A percentile compares a stretch with the other conserved stretches of the same genome.
These are phyloP conservation scores for Chenopodium berlandieri DNA, from an alignment of 148 eudicot genomes.

Conservation along the genomic window DNA sequence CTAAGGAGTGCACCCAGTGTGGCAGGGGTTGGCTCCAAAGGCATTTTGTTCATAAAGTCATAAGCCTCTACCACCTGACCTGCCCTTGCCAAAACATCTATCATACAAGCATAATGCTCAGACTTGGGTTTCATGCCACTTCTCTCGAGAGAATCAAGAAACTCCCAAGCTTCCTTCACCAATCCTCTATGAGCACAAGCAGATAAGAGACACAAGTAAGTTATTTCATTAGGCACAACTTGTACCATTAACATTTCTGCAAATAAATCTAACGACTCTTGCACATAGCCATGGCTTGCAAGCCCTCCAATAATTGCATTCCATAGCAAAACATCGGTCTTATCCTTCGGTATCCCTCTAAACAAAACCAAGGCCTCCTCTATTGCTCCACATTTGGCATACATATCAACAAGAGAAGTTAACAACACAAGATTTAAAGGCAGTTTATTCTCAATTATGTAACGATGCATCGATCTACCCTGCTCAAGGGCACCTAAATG, in stretches of 20 bases:
- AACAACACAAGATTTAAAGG: constrained; percentile 52
- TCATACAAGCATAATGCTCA: constrained; percentile 89
- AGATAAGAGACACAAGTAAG: constrained; percentile 68
- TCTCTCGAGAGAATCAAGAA: constrained; percentile 45
- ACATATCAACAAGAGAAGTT: constrained; percentile 88
- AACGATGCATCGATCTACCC: constrained; percentile 61
- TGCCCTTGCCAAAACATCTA: constrained; percentile 79
- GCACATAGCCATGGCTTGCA: constrained; percentile 69
- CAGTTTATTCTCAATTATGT: constrained; percentile 50
- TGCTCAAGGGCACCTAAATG: constrained; percentile 81
- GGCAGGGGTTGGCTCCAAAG: constrained; percentile 60
- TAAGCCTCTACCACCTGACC: constrained; percentile 69
- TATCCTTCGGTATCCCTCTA: constrained; percentile 40
- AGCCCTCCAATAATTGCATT: constrained; percentile 86
- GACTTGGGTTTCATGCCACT: constrained; percentile 52
- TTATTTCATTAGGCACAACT: constrained; percentile 67
- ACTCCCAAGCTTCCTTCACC: constrained; percentile 69
- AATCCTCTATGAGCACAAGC: constrained; percentile 89
- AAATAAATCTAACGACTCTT: constrained; percentile 52
- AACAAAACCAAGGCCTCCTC: constrained; percentile 62
- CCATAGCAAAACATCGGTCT: constrained; percentile 76
- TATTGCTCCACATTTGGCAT: constrained; percentile 88
- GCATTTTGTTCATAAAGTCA: constrained; percentile 54
- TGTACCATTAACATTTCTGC: constrained; percentile 51
- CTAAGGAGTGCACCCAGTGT: constrained; percentile 73